Percentiles rank a stretch among this genome's conserved stretches.
Evolutionary conservation across 805 yeast genomes (phyloP).

Genomic region (Candida morakotiae): DNA sequence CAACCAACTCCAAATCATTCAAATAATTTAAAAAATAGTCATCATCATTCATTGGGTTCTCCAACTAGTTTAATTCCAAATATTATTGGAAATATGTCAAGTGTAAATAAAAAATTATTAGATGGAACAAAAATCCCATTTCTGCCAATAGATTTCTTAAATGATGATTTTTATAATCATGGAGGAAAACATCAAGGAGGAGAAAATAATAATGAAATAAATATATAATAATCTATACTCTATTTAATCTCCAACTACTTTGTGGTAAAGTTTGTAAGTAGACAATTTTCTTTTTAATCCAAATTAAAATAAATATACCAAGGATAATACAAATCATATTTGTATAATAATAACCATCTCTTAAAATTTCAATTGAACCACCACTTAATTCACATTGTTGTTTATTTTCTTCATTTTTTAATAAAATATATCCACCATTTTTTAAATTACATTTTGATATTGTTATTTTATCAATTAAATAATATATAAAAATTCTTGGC

Average conservation of each 20-base stretch:
- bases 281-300: slow-evolving; percentile 60
- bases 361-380: slow-evolving; percentile 51
- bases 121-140: slow-evolving; percentile 35
- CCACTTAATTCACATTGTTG: slow-evolving; percentile 47
- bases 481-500: slow-evolving; percentile 83
- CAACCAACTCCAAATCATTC: not conserved
- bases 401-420: slow-evolving; percentile 33
- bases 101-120: slow-evolving; percentile 31
- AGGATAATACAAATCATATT: slow-evolving; percentile 65
- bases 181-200: not conserved
- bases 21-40: not conserved
- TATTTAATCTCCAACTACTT: slow-evolving; percentile 66
- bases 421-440: slow-evolving; percentile 12
- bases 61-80: slow-evolving; percentile 38
- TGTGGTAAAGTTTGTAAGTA: slow-evolving; percentile 69
- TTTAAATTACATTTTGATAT: slow-evolving; percentile 49
- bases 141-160: slow-evolving; percentile 38
- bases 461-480: slow-evolving; percentile 77
- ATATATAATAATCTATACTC: not conserved
- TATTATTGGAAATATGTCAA: slow-evolving; percentile 35
- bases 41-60: slow-evolving; percentile 7
- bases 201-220: not conserved
- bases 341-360: slow-evolving; percentile 84
- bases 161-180: slow-evolving; percentile 19
- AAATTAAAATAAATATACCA: slow-evolving; percentile 65